Base-by-base conservation (phyloP, 768 basidiomycete species). In the Candolleomyces eurysporus region DNA sequence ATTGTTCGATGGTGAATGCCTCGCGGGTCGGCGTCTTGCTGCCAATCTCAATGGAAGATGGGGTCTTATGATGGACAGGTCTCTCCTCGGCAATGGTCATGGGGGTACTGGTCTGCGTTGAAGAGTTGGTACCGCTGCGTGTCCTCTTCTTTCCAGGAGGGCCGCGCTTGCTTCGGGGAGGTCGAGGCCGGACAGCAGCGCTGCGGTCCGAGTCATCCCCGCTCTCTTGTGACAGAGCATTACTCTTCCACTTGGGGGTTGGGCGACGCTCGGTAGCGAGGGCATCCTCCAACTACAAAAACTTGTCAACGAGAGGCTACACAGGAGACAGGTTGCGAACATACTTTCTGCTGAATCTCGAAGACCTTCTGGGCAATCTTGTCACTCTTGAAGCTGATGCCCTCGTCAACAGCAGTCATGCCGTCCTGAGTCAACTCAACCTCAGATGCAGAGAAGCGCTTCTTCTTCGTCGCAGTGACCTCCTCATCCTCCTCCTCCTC, bases 311-410 rank as follows among this genome's bases (percentile, higher is more conserved):
- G 61, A 39, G 65, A 66, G 6, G 8, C 11, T 11, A 36, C 36
- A 36, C 36, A 54, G 19, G 42, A 48, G 46, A 39, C 58, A 57
- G 21, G 49, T 57, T 21, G 17, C 22, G 53, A n/a, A 72, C 79
- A 58, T 48, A 94, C 94, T 85, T 96, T 96, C 65, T 91, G 87
- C 75, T 96, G 94, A 61, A 97, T 96, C 73, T 90, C 86, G 52
- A 90, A 69, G 50, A 97, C 91, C 73, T 94, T 93, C 71, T 91
- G 86, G 26, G 92, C 89, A 59, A 97, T 95, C 69, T 84, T 87
- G 67, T 96, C 94, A 65, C 90, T 94, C 71, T 88, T 88, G 69
- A 88, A 82, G 64, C 85, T 90, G 71, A 95, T 92, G 49, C 88
- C 88, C 71, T 91, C 88, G 65, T 94, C 92, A 16, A 92, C 90